A percentile compares a stretch with the other conserved stretches of the same genome.
Conservation (phyloP, 768 basidiomycete genomes). For the Panellus pusillus region DNA sequence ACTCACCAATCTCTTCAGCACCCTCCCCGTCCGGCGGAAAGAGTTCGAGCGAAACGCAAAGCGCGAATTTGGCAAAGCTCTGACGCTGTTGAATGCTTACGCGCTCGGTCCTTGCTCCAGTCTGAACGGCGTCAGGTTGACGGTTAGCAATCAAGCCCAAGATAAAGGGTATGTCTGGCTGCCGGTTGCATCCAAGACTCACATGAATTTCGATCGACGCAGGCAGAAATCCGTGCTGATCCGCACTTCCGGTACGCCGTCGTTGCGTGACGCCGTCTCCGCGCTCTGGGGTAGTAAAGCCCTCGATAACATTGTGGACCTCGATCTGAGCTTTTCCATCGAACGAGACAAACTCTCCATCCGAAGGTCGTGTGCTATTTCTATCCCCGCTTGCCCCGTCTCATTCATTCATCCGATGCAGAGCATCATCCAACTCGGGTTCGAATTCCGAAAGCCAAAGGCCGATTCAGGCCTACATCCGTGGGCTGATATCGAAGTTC, state of each 20-base stretch:
- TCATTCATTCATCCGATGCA: background rate
- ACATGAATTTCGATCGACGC: background rate
- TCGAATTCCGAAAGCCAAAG: slow-evolving; percentile 1
- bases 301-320: slow-evolving; percentile 70
- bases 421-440: background rate
- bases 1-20: slow-evolving; percentile 69
- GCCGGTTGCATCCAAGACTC: background rate
- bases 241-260: slow-evolving; percentile 66
- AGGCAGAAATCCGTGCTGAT: slow-evolving; percentile 71
- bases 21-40: slow-evolving; percentile 88
- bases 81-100: slow-evolving; percentile 83
- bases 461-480: slow-evolving; percentile 52
- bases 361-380: slow-evolving; percentile 25
- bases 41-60: slow-evolving; percentile 88
- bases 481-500: slow-evolving; percentile 86
- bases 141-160: slow-evolving; percentile 62
- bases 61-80: slow-evolving; percentile 84
- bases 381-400: background rate
- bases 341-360: slow-evolving; percentile 58
- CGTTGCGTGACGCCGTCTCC: slow-evolving; percentile 61
- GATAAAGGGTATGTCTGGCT: slow-evolving; percentile 62
- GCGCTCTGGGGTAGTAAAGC: slow-evolving; percentile 86
- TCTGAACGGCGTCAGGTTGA: slow-evolving; percentile 69
- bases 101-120: slow-evolving; percentile 85
- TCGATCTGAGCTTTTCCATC: slow-evolving; percentile 70